These are phyloP conservation scores for Saturnispora besseyi DNA, from an alignment of 805 yeast species.

Conservation along the genomic window DNA sequence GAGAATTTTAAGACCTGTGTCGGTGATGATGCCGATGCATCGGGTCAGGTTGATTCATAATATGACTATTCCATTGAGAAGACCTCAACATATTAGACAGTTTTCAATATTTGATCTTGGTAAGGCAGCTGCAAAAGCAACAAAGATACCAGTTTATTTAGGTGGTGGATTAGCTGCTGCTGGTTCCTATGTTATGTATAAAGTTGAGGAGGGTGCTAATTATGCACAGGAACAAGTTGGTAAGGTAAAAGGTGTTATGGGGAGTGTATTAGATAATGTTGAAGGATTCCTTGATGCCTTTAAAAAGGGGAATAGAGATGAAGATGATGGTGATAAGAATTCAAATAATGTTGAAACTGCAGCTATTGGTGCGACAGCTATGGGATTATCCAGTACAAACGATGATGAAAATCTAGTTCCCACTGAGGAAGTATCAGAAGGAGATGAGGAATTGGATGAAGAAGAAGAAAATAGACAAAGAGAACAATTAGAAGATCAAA, in stretches of 20 bases:
- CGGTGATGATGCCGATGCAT: slow-evolving; percentile 4
- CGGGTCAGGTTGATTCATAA: slow-evolving; percentile 4
- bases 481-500: slow-evolving; percentile 63
- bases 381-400: slow-evolving; percentile 29
- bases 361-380: slow-evolving; percentile 37
- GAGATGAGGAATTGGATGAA: slow-evolving; percentile 34
- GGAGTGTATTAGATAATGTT: slow-evolving; percentile 39
- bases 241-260: slow-evolving; percentile 53
- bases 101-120: slow-evolving; percentile 36
- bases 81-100: slow-evolving; percentile 7
- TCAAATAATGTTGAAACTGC: slow-evolving; percentile 11
- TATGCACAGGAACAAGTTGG: slow-evolving; percentile 61
- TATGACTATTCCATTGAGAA: neutral
- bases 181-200: slow-evolving; percentile 85
- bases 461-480: slow-evolving; percentile 37
- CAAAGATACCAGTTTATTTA: slow-evolving; percentile 65
- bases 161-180: slow-evolving; percentile 95
- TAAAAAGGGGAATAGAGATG: slow-evolving; percentile 2
- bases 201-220: slow-evolving; percentile 76
- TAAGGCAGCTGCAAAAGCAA: slow-evolving; percentile 44
- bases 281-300: slow-evolving; percentile 26
- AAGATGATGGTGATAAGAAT: slow-evolving; percentile 18
- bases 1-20: neutral
- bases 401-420: slow-evolving; percentile 33
- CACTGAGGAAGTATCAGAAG: slow-evolving; percentile 29